Conservation (phyloP, 2,329 filamentous ascomycete species). For the Sphaerulina musiva region DNA sequence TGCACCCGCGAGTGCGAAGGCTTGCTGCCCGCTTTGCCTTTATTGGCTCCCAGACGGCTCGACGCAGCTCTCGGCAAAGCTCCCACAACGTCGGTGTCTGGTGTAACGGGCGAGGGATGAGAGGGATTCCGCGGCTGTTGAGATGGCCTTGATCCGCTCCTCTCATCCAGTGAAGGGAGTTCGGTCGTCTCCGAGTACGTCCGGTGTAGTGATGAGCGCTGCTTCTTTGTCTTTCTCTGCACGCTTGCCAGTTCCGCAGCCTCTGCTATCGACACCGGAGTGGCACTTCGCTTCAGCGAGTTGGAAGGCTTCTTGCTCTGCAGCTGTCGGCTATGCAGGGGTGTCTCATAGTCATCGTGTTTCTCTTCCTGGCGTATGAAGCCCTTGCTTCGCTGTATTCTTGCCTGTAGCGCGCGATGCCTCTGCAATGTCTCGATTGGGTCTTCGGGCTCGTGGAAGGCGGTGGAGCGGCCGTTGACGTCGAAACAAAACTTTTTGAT, state of each 20-base stretch:
- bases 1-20: constrained; percentile 26
- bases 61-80: constrained; percentile 16
- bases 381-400: constrained; percentile 27
- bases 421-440: constrained; percentile 48
- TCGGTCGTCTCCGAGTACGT: constrained; percentile 27
- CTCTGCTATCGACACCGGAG: constrained; percentile 50
- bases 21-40: constrained; percentile 16
- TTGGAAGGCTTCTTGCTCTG: constrained; percentile 30
- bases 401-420: constrained; percentile 27
- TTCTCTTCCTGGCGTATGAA: constrained; percentile 25
- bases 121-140: constrained; percentile 19
- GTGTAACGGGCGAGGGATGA: constrained; percentile 31
- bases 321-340: constrained; percentile 12
- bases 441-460: constrained; percentile 58
- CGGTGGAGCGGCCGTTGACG: constrained; percentile 54
- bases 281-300: constrained; percentile 42
- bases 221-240: constrained; percentile 47
- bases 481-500: constrained; percentile 72
- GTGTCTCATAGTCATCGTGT: constrained; percentile 25
- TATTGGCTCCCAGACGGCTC: constrained; percentile 16
- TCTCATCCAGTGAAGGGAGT: constrained; percentile 26
- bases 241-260: constrained; percentile 46
- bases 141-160: constrained; percentile 19
- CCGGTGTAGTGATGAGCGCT: constrained; percentile 35
- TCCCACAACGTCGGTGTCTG: constrained; percentile 30